phyloP scores from a whole-genome alignment of 352 stramenopile genomes.

The Pythium myriotylum region DNA sequence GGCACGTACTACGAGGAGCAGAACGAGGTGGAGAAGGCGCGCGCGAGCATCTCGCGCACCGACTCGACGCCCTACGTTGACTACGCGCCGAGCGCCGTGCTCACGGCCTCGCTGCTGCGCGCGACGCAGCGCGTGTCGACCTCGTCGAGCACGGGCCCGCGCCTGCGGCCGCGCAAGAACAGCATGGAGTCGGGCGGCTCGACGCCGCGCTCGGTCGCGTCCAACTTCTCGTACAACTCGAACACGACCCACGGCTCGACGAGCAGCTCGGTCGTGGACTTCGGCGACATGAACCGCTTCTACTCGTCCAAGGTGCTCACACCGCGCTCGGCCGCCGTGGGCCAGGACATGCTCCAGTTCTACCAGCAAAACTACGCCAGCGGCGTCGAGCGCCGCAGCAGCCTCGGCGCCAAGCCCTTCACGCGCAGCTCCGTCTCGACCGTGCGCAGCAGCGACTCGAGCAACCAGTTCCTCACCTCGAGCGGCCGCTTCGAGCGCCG shows the following conservation, averaged over 20 bases:
- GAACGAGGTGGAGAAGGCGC: conserved; percentile 40
- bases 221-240: conserved; percentile 79
- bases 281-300: conserved; percentile 83
- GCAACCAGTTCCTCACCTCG: conserved; percentile 16
- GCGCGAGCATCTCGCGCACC: conserved; percentile 21
- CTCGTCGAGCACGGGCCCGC: conserved; percentile 10
- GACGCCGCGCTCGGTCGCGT: conserved; percentile 67
- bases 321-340: conserved; percentile 25
- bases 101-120: conserved; percentile 44
- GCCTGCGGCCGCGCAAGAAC: conserved; percentile 37
- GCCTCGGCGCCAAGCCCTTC: conserved; percentile 19
- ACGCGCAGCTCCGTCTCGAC: conserved; percentile 29
- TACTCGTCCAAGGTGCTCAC: conserved; percentile 39
- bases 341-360: conserved; percentile 30
- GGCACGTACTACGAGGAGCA: conserved; percentile 46
- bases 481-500: conserved; percentile 25
- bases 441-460: conserved; percentile 29
- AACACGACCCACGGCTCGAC: conserved; percentile 71
- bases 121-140: conserved; percentile 25
- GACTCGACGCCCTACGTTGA: conserved; percentile 58
- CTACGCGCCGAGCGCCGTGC: conserved; percentile 51
- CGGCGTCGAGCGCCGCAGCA: conserved; percentile 23
- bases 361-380: conserved; percentile 35
- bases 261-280: conserved; percentile 65
- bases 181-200: conserved; percentile 69